Conservation (phyloP, 106 monocot species). For the Dendrobium huoshanense region DNA sequence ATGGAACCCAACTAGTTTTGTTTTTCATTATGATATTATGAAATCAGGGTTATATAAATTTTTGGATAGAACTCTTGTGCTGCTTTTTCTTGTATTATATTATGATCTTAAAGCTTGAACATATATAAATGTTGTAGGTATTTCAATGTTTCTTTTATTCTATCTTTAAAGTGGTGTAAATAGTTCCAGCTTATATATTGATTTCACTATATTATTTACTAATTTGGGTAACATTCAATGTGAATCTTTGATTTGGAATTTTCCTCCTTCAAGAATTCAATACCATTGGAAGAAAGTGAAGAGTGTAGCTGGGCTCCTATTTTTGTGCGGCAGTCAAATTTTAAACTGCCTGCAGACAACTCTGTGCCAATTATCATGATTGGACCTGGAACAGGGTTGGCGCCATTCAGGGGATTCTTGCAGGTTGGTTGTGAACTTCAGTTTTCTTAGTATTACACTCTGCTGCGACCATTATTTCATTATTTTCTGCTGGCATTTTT, state of each 20-base stretch:
- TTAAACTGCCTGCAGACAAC: constrained; percentile 45
- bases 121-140: too few species aligned
- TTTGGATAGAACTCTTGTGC: too few species aligned
- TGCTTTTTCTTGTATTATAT: too few species aligned
- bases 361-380: constrained; percentile 58
- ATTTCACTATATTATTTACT: background rate
- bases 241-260: background rate
- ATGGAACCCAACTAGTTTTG: too few species aligned
- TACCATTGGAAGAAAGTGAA: constrained; percentile 34
- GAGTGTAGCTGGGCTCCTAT: constrained; percentile 61
- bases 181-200: background rate
- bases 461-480: background rate
- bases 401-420: constrained; percentile 64
- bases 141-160: too few species aligned
- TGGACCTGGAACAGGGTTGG: constrained; percentile 68
- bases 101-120: too few species aligned
- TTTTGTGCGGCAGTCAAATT: constrained; percentile 58
- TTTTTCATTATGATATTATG: too few species aligned
- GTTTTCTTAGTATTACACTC: background rate
- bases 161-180: background rate
- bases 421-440: constrained; percentile 26
- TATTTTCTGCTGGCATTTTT: constrained; percentile 4
- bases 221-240: background rate
- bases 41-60: too few species aligned
- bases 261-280: constrained; percentile 33